Evolutionary conservation across 805 yeast genomes (phyloP), one percentile per base, ranked within the genome.

Genomic region (Kuraishia hungarica): DNA sequence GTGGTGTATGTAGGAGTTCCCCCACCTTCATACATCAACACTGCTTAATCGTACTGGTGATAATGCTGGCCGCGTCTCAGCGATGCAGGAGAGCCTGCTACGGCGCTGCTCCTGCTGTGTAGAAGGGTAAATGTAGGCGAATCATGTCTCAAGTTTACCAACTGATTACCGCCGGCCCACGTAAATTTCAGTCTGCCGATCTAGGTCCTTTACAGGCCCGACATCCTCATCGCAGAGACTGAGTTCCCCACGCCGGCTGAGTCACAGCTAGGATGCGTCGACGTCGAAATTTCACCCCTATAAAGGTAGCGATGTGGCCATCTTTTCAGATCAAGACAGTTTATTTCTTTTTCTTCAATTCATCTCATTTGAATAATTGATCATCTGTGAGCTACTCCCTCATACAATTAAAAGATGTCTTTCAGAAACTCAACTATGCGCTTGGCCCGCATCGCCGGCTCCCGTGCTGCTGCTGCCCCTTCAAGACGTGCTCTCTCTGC

Each of bases 401-500:
- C 43, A 8, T 15, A 35, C 11, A 6, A 15, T 35, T 13, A 5
- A 39, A 39, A 23, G 19, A 53, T 53, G 72, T 68, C 73, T 54
- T 61, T 71, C 65, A 76, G 83, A 76, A 68, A 73, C 68, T 72
- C 74, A 57, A 72, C 81, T 60, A 67, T 77, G 60, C 76, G 81
- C 63, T 70, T 80, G 58, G 75, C 82, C 56, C 72, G 80, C 62
- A 68, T 75, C 59, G 74, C 81, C 58, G 74, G 73, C 59, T 63
- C 67, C 57, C 61, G 64, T 54, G 66, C 77, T 55, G 61, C 72
- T 58, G 58, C 63, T 62, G 70, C 78, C 64, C 74, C 82, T 59
- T 74, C 83, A 64, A 79, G 79, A 69, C 82, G 91, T 79, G 75
- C 87, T 62, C 73, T 84, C 60, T 67, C 82, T 59, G 74, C 78